phyloP scores from a whole-genome alignment of 345 rosid species.

The Sisymbrium irio region DNA sequence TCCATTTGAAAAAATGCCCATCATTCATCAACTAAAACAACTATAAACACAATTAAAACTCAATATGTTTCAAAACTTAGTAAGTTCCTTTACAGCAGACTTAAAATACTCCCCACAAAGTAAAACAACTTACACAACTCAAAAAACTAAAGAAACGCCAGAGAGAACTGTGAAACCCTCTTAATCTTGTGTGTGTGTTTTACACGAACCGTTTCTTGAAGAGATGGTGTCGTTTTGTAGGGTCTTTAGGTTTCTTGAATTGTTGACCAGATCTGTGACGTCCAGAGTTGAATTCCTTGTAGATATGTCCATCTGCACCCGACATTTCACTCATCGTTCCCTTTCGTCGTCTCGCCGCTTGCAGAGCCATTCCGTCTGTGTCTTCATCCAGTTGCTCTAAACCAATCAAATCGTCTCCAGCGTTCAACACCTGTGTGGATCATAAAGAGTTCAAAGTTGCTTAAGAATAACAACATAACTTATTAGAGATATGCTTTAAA shows the following conservation, averaged over 20 bases:
- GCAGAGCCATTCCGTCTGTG: slow-evolving; percentile 79
- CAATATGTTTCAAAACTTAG: no score
- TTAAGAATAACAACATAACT: neutral
- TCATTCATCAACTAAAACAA: no score
- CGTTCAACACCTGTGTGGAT: slow-evolving; percentile 51
- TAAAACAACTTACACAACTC: neutral
- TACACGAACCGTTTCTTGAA: slow-evolving; percentile 52
- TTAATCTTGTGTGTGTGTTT: neutral
- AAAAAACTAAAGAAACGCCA: neutral
- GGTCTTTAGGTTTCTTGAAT: slow-evolving; percentile 79
- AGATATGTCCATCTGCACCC: slow-evolving; percentile 82
- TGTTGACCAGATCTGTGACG: slow-evolving; percentile 39
- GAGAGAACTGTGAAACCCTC: neutral
- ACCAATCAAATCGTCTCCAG: slow-evolving; percentile 84
- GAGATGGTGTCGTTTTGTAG: slow-evolving; percentile 66
- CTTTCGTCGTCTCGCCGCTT: slow-evolving; percentile 56
- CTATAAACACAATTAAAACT: no score
- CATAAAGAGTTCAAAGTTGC: neutral
- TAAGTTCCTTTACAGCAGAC: no score
- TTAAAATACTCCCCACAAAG: neutral
- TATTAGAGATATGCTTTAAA: neutral
- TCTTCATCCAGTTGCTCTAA: slow-evolving; percentile 88
- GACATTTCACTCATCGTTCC: slow-evolving; percentile 90
- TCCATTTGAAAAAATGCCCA: neutral
- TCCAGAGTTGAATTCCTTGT: slow-evolving; percentile 80